These are phyloP conservation scores for Podochytrium sp. DNA, from an alignment of 192 early-diverging fungal species.

Conservation along the genomic window DNA sequence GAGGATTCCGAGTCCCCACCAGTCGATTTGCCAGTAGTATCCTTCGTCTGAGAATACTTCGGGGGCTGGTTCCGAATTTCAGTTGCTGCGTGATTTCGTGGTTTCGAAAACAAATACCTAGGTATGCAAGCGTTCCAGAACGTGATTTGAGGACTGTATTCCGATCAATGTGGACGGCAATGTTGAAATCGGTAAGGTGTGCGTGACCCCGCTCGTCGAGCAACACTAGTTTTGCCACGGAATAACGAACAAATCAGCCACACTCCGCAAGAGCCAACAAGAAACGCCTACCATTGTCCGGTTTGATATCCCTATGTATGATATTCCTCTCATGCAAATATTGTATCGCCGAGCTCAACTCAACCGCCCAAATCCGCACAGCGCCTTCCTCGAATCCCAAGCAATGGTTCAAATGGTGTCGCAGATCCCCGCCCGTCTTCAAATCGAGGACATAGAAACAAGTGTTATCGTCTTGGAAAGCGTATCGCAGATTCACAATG, in stretches of 20 bases:
- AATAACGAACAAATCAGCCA: conserved; percentile 26
- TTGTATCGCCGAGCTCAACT: conserved; percentile 77
- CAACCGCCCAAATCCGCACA: conserved; percentile 87
- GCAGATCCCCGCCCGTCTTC: conserved; percentile 93
- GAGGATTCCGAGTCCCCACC: conserved; percentile 87
- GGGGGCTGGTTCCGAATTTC: conserved; percentile 34
- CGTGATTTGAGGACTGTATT: conserved; percentile 76
- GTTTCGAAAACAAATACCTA: conserved; percentile 52
- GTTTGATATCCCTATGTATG: conserved; percentile 94
- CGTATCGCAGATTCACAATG: conserved; percentile 81
- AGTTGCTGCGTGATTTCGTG: too few species aligned
- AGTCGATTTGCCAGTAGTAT: conserved; percentile 62
- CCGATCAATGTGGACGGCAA: conserved; percentile 76
- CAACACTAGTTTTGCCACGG: too few species aligned
- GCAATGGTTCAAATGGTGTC: conserved; percentile 81
- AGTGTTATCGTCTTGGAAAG: conserved; percentile 94
- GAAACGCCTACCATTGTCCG: conserved; percentile 72
- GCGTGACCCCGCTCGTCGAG: conserved; percentile 82
- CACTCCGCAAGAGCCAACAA: too few species aligned
- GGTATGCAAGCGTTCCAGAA: conserved; percentile 90
- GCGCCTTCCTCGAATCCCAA: conserved; percentile 75
- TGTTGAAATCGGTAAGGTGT: conserved; percentile 95
- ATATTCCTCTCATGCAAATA: conserved; percentile 84
- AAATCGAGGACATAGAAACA: conserved; percentile 94
- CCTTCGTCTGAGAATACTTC: conserved; percentile 53